phyloP scores from a whole-genome alignment of 139 green algal species.

The Chlorella sp. region DNA sequence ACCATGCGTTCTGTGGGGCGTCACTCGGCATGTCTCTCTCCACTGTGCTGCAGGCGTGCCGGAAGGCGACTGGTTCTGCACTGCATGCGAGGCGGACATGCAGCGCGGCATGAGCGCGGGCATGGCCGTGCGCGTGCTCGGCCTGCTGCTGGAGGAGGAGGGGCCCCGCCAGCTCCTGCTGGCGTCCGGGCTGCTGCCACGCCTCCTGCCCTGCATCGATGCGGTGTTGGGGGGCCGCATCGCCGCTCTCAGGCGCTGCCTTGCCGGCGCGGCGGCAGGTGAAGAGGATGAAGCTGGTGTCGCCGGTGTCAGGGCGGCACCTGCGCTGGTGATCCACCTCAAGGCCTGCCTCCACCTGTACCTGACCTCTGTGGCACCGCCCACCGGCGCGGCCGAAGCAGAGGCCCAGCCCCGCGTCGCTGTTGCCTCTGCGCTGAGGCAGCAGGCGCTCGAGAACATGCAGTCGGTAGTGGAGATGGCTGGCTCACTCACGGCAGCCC shows the following conservation, averaged over 20 bases:
- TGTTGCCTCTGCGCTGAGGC: too few species aligned
- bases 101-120: background rate
- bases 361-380: too few species aligned
- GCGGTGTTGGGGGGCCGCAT: background rate
- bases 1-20: too few species aligned
- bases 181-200: conserved; percentile 1
- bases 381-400: too few species aligned
- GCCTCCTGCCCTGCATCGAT: conserved; percentile 6
- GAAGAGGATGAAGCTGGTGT: too few species aligned
- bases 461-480: too few species aligned
- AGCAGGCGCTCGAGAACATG: too few species aligned
- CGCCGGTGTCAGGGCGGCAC: background rate
- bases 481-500: too few species aligned
- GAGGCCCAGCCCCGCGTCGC: too few species aligned
- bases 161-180: background rate
- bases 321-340: conserved; percentile 4
- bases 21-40: background rate
- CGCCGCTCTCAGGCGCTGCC: too few species aligned
- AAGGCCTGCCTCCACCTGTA: conserved; percentile 11
- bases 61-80: conserved; percentile 37
- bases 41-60: conserved; percentile 15
- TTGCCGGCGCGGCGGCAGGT: too few species aligned
- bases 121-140: background rate
- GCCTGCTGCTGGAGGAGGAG: background rate
- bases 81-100: conserved; percentile 2